Conservation (phyloP, 139 green algal species). For the Coelastrella sp. region DNA sequence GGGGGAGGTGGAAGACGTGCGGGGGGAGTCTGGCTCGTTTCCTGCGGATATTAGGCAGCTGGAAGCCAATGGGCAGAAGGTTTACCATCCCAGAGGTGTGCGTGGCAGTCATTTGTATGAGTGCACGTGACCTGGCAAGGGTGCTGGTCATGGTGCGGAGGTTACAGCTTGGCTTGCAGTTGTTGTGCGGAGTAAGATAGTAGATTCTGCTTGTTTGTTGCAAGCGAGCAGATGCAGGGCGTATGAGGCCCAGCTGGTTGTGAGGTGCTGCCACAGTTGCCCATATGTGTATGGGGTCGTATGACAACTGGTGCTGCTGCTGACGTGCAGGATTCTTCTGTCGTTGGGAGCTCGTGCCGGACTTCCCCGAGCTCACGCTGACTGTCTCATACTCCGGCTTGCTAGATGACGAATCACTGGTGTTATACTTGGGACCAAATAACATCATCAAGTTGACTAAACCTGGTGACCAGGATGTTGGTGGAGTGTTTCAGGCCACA, state of each 20-base stretch:
- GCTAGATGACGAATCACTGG: constrained; percentile 27
- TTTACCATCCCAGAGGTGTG: constrained; percentile 37
- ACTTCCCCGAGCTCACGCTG: constrained; percentile 8
- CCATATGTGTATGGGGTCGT: too few relatives aligned
- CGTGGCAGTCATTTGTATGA: neutral
- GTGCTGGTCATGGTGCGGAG: too few relatives aligned
- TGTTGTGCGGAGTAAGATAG: too few relatives aligned
- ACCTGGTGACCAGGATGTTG: neutral
- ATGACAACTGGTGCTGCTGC: too few relatives aligned
- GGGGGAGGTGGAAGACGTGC: constrained; percentile 40
- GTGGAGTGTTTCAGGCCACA: neutral
- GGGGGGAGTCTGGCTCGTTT: constrained; percentile 26
- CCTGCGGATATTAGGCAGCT: neutral
- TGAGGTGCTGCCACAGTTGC: too few relatives aligned
- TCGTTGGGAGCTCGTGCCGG: constrained; percentile 42
- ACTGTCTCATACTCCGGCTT: constrained; percentile 24
- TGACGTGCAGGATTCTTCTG: constrained; percentile 37
- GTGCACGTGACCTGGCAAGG: neutral
- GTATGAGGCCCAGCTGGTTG: too few relatives aligned
- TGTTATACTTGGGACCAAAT: constrained; percentile 9
- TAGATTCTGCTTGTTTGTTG: too few relatives aligned
- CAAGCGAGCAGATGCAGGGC: too few relatives aligned
- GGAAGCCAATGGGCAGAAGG: neutral
- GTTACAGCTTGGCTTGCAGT: too few relatives aligned
- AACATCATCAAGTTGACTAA: constrained; percentile 13